These are phyloP conservation scores for Candida dajiaensis DNA, from an alignment of 805 yeast genomes.

Conservation along the genomic window DNA sequence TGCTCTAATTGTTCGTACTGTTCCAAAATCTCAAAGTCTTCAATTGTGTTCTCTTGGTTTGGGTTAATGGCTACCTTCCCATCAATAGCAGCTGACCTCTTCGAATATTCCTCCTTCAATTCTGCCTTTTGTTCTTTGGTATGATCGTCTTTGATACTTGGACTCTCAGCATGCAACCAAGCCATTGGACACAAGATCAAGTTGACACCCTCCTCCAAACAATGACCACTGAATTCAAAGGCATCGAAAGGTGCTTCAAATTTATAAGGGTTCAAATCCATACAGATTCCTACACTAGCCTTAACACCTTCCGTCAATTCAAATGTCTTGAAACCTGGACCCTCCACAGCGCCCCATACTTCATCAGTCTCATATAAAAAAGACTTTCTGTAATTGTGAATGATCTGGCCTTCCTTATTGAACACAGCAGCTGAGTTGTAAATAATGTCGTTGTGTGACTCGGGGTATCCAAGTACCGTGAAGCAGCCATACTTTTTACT, in stretches of 20 bases:
- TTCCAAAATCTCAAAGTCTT: conserved; percentile 10
- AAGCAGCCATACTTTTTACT: conserved; percentile 50
- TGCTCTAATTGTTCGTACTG: conserved; percentile 25
- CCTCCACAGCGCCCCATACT: conserved; percentile 71
- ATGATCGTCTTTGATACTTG: conserved; percentile 26
- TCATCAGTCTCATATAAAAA: conserved; percentile 77
- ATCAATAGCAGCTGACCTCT: conserved; percentile 13
- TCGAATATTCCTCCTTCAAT: conserved; percentile 5
- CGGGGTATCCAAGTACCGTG: conserved; percentile 83
- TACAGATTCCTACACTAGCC: conserved; percentile 78
- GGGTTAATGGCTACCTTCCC: conserved; percentile 13
- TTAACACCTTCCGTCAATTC: conserved; percentile 28
- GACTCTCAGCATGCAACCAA: conserved; percentile 61
- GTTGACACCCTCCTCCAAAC: conserved; percentile 40
- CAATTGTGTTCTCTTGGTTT: conserved; percentile 1
- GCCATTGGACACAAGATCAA: conserved; percentile 79
- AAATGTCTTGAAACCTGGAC: conserved; percentile 50
- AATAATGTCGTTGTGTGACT: conserved; percentile 30
- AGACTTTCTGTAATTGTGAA: conserved; percentile 69
- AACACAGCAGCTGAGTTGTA: conserved; percentile 73
- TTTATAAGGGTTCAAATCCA: conserved; percentile 88
- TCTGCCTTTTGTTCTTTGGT: conserved; percentile 12
- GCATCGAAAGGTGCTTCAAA: conserved; percentile 73
- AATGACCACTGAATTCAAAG: conserved; percentile 63
- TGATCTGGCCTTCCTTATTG: conserved; percentile 47